phyloP scores from a whole-genome alignment of 2,329 filamentous ascomycete genomes.

The Mariannaea sp. region DNA sequence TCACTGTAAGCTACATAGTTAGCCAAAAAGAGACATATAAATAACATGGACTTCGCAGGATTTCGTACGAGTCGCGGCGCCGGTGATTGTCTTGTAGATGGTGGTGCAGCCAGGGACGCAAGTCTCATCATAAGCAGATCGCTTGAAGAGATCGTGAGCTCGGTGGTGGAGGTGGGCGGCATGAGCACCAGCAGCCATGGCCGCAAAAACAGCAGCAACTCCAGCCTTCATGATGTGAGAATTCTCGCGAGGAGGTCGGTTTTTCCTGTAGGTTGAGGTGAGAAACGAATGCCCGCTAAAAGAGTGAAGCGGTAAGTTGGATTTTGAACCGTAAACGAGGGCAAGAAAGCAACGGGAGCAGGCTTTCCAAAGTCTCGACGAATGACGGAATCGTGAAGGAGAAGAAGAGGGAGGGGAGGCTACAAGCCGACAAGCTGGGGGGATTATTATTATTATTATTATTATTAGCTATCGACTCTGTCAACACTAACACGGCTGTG shows the following conservation, averaged over 20 bases:
- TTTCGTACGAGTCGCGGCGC: conserved; percentile 66
- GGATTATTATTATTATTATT: conserved; percentile 17
- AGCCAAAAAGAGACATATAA: neutral
- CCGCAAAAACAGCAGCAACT: conserved; percentile 68
- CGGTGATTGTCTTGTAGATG: conserved; percentile 72
- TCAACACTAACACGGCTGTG: conserved; percentile 6
- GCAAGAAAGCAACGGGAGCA: conserved; percentile 54
- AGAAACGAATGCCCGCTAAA: conserved; percentile 82
- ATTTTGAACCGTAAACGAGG: conserved; percentile 51
- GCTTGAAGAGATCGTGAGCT: conserved; percentile 65
- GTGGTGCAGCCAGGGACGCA: conserved; percentile 72
- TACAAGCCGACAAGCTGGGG: conserved; percentile 2
- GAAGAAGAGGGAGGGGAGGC: conserved; percentile 24
- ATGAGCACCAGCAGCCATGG: conserved; percentile 59
- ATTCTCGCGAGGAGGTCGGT: conserved; percentile 22
- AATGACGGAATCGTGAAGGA: conserved; percentile 51
- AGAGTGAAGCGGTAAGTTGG: conserved; percentile 76
- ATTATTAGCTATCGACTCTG: no score
- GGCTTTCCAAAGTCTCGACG: conserved; percentile 57
- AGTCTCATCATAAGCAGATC: conserved; percentile 48
- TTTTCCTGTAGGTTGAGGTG: conserved; percentile 33
- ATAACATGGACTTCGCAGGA: neutral
- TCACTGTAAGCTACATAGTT: conserved; percentile 41
- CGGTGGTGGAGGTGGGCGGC: conserved; percentile 63
- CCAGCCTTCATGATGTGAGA: conserved; percentile 73